phyloP scores from a whole-genome alignment of 768 basidiomycete species.

The Suillus spraguei region DNA sequence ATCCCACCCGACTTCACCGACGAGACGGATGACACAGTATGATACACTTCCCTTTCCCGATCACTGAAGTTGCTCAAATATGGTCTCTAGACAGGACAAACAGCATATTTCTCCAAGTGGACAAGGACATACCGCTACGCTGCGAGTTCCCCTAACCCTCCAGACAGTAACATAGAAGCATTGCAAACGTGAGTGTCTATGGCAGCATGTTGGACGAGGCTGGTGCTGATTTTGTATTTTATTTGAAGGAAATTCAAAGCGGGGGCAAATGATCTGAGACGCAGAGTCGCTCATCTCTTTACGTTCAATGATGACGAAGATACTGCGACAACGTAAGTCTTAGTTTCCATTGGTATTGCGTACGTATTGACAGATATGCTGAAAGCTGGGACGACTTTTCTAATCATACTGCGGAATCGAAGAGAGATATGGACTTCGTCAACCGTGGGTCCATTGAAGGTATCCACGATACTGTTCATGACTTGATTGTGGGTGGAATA shows the following conservation, averaged over 20 bases:
- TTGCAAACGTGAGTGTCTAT: conserved; percentile 20
- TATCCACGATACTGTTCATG: conserved; percentile 24
- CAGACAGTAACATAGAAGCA: conserved; percentile 16
- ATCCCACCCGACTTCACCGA: conserved; percentile 25
- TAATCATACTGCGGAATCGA: conserved; percentile 26
- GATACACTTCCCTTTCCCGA: not conserved
- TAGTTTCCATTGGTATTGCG: not conserved
- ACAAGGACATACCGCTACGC: conserved; percentile 23
- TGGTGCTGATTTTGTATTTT: not conserved
- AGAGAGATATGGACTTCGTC: conserved; percentile 13
- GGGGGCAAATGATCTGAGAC: conserved; percentile 17
- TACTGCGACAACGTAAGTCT: conserved; percentile 17
- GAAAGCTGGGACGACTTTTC: conserved; percentile 33
- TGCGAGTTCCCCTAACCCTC: conserved; percentile 13
- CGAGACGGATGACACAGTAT: conserved; percentile 10
- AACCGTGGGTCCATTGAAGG: conserved; percentile 24
- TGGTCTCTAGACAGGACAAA: conserved; percentile 11
- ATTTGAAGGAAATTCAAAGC: conserved; percentile 20
- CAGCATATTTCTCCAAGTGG: conserved; percentile 26
- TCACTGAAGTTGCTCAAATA: not conserved
- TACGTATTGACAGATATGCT: conserved; percentile 5
- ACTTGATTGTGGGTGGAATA: conserved; percentile 19
- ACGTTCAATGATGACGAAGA: conserved; percentile 19
- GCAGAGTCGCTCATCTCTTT: conserved; percentile 24
- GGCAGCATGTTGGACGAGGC: not conserved